Evolutionary conservation across 176 grass and related monocot genomes (phyloP), one percentile per base, ranked within the genome.

Genomic region (Oryza meyeriana): DNA sequence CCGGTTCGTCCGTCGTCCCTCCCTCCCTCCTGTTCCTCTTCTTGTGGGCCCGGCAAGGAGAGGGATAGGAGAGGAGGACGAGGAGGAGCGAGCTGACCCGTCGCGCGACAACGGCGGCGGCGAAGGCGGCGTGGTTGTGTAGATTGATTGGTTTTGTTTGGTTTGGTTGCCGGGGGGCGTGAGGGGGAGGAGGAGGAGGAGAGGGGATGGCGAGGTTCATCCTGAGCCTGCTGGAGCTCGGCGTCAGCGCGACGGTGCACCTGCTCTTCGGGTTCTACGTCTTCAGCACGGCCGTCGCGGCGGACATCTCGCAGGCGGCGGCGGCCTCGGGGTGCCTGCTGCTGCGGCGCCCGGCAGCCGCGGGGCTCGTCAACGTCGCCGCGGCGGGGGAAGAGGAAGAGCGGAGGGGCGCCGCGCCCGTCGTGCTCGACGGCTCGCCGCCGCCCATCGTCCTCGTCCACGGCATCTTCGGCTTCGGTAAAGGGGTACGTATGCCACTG

Each of bases 391-490:
- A 87, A 62, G 74, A 77, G 58, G 77, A 65, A 25, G 86, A 79
- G 61, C 69, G 69, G 20, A 83, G 71, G 78, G 83, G 77, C 62
- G 35, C 52, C 63, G 77, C 72, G 66, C 78, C 82, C 40, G 87
- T 88, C 66, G 72, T 88, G 50, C 86, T 98, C 76, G 77, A 91
- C 44, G 87, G 83, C 14, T 91, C 89, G 71, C 89, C 87, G 36
- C 96, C 96, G 14, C 96, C 96, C 18, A 95, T 98, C 81, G 93
- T 98, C 35, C 75, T 98, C 64, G 96, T 98, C 69, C 93, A 98
- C 84, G 96, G 96, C 61, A 98, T 98, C 74, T 98, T 98, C 79
- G 96, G 96, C 16, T 98, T 98, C 75, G 96, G 96, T 57, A 94
- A 99, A 59, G 96, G 96, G 93, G 96, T 98, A 85, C 26, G 89